These are phyloP conservation scores for Sporothrix phasma DNA, from an alignment of 2,329 filamentous ascomycete species.

Conservation along the genomic window DNA sequence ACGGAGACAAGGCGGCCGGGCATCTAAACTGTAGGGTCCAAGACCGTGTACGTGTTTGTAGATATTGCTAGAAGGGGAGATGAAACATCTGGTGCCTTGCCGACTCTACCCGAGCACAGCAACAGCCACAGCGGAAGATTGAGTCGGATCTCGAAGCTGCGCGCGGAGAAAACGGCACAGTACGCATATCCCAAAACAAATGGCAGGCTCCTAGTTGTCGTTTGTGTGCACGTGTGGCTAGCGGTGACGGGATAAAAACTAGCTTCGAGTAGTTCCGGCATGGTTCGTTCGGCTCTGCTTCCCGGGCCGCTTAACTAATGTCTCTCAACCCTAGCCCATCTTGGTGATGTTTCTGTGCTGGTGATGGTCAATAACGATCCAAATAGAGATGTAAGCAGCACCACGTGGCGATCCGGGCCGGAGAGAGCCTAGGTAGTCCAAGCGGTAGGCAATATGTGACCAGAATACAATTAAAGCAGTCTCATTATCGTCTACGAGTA, in stretches of 20 bases:
- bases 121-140: not conserved
- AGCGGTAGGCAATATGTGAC: no score
- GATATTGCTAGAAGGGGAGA: not conserved
- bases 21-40: not conserved
- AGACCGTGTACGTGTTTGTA: constrained; percentile 3
- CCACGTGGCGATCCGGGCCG: no score
- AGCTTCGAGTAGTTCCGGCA: not conserved
- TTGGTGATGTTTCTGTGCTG: no score
- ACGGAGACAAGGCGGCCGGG: not conserved
- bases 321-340: no score
- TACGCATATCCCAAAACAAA: not conserved
- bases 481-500: no score
- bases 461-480: no score
- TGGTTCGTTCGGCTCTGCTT: not conserved
- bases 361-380: no score
- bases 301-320: no score
- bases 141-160: not conserved
- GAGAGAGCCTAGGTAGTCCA: no score
- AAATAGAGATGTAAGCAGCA: no score
- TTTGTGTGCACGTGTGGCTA: not conserved
- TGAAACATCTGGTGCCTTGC: not conserved
- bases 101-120: constrained; percentile 5
- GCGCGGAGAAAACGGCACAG: not conserved
- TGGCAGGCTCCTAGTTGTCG: not conserved
- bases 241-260: not conserved